A percentile compares a stretch with the other conserved stretches of the same genome.
Evolutionary conservation across 1,284 basidiomycete species (phyloP).

Genomic region (Tetrapyrgos nigripes): DNA sequence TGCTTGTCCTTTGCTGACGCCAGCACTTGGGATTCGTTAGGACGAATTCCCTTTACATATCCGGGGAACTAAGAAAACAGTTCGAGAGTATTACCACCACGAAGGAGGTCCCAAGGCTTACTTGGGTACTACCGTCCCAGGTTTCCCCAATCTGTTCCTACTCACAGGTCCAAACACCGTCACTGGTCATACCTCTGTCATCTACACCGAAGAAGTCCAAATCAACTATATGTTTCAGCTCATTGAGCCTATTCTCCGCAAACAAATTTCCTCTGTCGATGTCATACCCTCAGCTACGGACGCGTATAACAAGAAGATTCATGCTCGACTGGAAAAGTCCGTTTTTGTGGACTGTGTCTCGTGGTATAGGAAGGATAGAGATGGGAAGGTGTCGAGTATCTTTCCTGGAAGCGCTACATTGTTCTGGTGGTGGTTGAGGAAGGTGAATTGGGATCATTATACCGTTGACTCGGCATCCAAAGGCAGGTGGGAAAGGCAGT

Average conservation of each 20-base stretch:
- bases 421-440: constrained; percentile 41
- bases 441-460: constrained; percentile 37
- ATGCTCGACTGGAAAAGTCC: constrained; percentile 40
- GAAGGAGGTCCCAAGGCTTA: constrained; percentile 48
- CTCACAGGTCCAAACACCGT: constrained; percentile 51
- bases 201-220: constrained; percentile 51
- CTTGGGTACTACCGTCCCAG: constrained; percentile 44
- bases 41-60: constrained; percentile 39
- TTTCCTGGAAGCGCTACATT: constrained; percentile 44
- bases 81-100: constrained; percentile 44
- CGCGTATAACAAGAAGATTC: constrained; percentile 47
- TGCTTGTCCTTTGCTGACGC: not conserved
- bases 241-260: constrained; percentile 44
- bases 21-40: too few species aligned
- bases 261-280: constrained; percentile 36
- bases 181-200: constrained; percentile 53
- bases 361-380: constrained; percentile 43
- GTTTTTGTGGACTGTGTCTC: constrained; percentile 46
- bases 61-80: constrained; percentile 32
- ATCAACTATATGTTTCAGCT: constrained; percentile 36
- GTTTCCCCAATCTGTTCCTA: constrained; percentile 49
- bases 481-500: constrained; percentile 7
- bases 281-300: constrained; percentile 42
- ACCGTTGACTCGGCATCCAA: constrained; percentile 2
- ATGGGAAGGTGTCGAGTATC: constrained; percentile 39